phyloP scores from a whole-genome alignment of 129 eudicot genomes.

The Glebionis coronaria region DNA sequence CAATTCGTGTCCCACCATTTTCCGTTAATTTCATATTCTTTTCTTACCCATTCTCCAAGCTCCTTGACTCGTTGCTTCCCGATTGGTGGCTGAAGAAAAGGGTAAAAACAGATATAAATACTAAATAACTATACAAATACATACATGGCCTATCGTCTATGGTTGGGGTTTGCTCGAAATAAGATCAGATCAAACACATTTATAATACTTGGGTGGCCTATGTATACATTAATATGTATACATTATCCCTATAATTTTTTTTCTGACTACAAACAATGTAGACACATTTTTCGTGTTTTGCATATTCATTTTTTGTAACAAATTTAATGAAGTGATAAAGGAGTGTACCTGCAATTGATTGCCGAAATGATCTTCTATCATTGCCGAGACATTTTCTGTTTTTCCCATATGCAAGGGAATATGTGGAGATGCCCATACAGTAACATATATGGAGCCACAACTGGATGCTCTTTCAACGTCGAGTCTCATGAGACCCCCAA shows the following conservation, averaged over 20 bases:
- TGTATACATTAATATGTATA: no score
- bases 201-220: no score
- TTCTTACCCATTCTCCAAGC: slow-evolving; percentile 81
- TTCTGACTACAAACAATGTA: neutral
- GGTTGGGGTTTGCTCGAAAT: no score
- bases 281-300: neutral
- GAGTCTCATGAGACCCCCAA: slow-evolving; percentile 83
- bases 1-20: slow-evolving; percentile 72
- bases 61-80: slow-evolving; percentile 60
- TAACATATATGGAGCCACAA: slow-evolving; percentile 77
- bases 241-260: no score
- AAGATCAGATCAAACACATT: no score
- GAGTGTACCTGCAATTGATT: slow-evolving; percentile 66
- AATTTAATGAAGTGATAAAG: neutral
- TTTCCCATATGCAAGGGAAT: slow-evolving; percentile 92
- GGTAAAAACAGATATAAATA: slow-evolving; percentile 16
- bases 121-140: neutral
- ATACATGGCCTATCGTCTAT: neutral
- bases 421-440: slow-evolving; percentile 87
- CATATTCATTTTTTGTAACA: neutral
- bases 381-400: slow-evolving; percentile 58
- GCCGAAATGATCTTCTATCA: slow-evolving; percentile 89
- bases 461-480: slow-evolving; percentile 67
- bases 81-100: slow-evolving; percentile 68
- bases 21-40: slow-evolving; percentile 66